Evolutionary conservation across 495 filamentous ascomycete genomes (phyloP).

Genomic region (Cetradonia linearis): DNA sequence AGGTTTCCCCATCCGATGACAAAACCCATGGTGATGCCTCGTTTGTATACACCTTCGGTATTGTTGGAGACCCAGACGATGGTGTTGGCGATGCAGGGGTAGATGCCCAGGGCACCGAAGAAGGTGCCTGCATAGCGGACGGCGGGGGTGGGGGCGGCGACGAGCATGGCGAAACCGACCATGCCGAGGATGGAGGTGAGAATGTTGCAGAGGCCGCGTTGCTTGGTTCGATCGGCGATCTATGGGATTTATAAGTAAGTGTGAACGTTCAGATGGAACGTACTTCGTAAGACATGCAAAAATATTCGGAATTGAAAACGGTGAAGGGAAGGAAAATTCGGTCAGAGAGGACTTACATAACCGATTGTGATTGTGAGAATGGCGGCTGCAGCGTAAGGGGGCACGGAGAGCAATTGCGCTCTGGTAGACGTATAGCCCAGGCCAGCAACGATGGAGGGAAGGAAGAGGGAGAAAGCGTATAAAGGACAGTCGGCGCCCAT

Average conservation of each 20-base stretch:
- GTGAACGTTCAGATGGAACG: background rate
- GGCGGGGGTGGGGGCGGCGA: constrained; percentile 46
- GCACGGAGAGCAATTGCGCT: constrained; percentile 76
- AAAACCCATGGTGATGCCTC: constrained; percentile 75
- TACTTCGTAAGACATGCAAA: background rate
- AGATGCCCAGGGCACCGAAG: constrained; percentile 81
- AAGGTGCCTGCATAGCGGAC: constrained; percentile 78
- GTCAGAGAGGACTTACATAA: constrained; percentile 30
- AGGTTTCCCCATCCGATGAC: constrained; percentile 92
- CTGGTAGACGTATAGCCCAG: constrained; percentile 60
- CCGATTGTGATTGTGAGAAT: constrained; percentile 67
- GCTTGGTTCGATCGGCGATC: constrained; percentile 64
- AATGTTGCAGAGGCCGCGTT: constrained; percentile 79
- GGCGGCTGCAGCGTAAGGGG: constrained; percentile 78
- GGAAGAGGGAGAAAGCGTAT: constrained; percentile 85
- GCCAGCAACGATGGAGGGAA: constrained; percentile 68
- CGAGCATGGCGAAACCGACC: constrained; percentile 67
- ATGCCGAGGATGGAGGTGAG: constrained; percentile 58
- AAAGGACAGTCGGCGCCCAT: constrained; percentile 64
- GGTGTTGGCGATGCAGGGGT: constrained; percentile 84
- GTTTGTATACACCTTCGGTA: constrained; percentile 83
- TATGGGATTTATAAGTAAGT: background rate
- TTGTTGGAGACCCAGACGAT: constrained; percentile 88
- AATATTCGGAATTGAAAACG: background rate
- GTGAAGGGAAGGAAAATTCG: no score